Evolutionary conservation across 2,329 filamentous ascomycete genomes (phyloP), one percentile per base, ranked within the genome.

Genomic region (Trichoderma aggressivum): DNA sequence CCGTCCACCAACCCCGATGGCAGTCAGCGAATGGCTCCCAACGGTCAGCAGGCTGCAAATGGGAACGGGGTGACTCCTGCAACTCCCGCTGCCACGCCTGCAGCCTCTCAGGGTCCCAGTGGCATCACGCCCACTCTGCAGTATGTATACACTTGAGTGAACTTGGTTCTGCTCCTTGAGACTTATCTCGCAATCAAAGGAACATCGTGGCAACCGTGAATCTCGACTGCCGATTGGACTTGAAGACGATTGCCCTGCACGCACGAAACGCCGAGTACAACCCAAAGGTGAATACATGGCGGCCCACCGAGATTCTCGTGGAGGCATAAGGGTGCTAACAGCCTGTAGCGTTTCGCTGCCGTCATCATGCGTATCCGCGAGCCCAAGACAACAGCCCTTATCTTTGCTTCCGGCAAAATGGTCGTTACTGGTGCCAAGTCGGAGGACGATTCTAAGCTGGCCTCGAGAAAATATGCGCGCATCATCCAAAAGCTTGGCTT

Each of bases 401-500:
- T 99, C 86, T 99, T 99, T 78, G 96, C 96, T 72, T 97, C 92
- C 1, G 96, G 96, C 83, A 99, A 99, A 89, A 98, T 99, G 96
- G 96, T 98, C 60, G 96, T 98, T 18, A 98, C 96, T 69, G 95
- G 95, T 85, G 95, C 95, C 74, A 98, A 98, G 84, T 97, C 94
- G 1, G 96, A 98, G 81, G 96, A 98, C 81, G 96, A 98, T 81
- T 97, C 94, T 72, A 98, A 98, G 86, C 90, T 99, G 79, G 96
- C 96, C 10, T 96, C 92, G 72, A 91, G 95, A 84, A 99, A 99
- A 84, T 98, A 98, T 80, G 96, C 96, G 67, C 94, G 96, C 79
- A 98, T 99, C 83, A 98, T 99, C 78, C 96, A 99, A 88, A 99
- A 99, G 86, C 93, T 99, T 73, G 96, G 96, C 74, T 99, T 99